Evolutionary conservation across 1,284 basidiomycete species (phyloP).

Genomic region (Boletellus deceptivus): DNA sequence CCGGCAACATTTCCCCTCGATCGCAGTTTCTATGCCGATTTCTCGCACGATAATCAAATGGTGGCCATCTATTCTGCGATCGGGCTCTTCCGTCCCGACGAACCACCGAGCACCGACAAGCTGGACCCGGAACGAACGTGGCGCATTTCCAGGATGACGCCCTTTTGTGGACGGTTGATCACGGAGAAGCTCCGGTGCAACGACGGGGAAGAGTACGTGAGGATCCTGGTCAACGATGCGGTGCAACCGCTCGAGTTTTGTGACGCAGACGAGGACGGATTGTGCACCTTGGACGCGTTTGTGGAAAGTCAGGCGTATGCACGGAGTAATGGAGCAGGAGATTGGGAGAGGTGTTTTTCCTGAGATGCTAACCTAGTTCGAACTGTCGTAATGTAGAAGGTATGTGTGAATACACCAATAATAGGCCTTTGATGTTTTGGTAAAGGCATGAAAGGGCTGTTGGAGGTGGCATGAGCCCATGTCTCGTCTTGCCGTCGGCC

Average conservation of each 20-base stretch:
- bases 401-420: too few relatives aligned
- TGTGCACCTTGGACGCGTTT: conserved; percentile 68
- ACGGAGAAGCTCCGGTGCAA: conserved; percentile 58
- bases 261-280: conserved; percentile 44
- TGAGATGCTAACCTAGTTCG: too few relatives aligned
- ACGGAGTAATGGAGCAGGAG: conserved; percentile 59
- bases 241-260: conserved; percentile 65
- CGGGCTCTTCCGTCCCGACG: conserved; percentile 56
- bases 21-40: conserved; percentile 68
- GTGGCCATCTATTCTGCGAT: conserved; percentile 72
- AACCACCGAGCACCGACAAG: conserved; percentile 42
- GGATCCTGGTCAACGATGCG: conserved; percentile 67
- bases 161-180: conserved; percentile 64
- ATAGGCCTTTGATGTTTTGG: too few relatives aligned
- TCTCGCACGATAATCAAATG: conserved; percentile 84
- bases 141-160: conserved; percentile 57
- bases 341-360: conserved; percentile 45
- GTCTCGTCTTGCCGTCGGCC: too few relatives aligned
- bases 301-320: conserved; percentile 71
- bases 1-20: conserved; percentile 73
- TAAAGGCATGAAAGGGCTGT: too few relatives aligned
- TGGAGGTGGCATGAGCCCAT: too few relatives aligned
- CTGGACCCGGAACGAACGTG: conserved; percentile 51
- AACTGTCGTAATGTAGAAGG: too few relatives aligned
- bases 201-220: conserved; percentile 44